phyloP scores from a whole-genome alignment of 345 rosid species.

The Hypericum perforatum region DNA sequence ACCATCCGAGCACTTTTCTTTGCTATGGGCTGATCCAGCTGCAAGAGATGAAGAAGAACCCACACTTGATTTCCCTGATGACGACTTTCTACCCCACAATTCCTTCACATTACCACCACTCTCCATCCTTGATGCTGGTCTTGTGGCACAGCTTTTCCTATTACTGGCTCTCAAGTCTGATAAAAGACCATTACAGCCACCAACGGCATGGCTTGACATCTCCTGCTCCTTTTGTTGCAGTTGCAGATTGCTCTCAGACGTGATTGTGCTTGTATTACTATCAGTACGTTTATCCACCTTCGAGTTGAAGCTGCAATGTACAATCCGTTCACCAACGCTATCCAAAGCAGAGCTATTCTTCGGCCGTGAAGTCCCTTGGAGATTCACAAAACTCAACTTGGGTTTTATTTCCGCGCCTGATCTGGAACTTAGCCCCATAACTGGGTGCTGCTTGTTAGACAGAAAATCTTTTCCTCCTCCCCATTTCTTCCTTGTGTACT shows the following conservation, averaged over 20 bases:
- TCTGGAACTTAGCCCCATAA: slow-evolving; percentile 16
- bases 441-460: slow-evolving; percentile 17
- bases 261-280: slow-evolving; percentile 28
- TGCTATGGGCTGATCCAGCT: slow-evolving; percentile 12
- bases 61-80: slow-evolving; percentile 40
- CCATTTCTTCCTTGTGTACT: slow-evolving; percentile 27
- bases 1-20: slow-evolving; percentile 38
- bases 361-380: slow-evolving; percentile 22
- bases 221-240: slow-evolving; percentile 16
- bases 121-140: slow-evolving; percentile 46
- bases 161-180: slow-evolving; percentile 29
- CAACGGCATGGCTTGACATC: slow-evolving; percentile 29
- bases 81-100: slow-evolving; percentile 25
- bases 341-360: slow-evolving; percentile 21
- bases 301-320: slow-evolving; percentile 14
- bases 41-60: slow-evolving; percentile 35
- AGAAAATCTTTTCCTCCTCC: slow-evolving; percentile 13
- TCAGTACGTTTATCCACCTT: slow-evolving; percentile 13
- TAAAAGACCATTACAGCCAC: slow-evolving; percentile 29
- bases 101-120: slow-evolving; percentile 14
- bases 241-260: slow-evolving; percentile 27
- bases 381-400: slow-evolving; percentile 17
- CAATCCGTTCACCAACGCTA: slow-evolving; percentile 1
- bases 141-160: slow-evolving; percentile 41
- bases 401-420: slow-evolving; percentile 20